Base-by-base conservation (phyloP, 2,329 filamentous ascomycete species). In the Parascedosporium putredinis region DNA sequence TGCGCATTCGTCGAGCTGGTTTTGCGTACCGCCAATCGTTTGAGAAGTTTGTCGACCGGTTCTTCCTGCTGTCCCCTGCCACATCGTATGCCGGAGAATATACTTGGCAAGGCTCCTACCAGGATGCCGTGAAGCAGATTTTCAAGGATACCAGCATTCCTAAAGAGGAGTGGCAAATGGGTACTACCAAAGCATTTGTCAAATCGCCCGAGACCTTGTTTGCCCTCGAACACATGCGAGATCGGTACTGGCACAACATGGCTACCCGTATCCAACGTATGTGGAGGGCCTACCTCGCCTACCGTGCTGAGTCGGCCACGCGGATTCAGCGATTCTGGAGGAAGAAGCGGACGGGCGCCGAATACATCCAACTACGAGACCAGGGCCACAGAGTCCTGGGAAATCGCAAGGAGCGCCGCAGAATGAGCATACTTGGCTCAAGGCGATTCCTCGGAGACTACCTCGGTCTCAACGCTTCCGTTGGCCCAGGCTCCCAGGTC, bases 171-270 rank as follows among this genome's bases (percentile, higher is more conserved):
- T 97, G 88, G 75, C 93, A 98, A 67, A 86, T 98, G 76, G 93
- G 93, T 69, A 86, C 93, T 4, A 91, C 87, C 1, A 98, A 97
- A 68, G 91, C 89, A 3, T 98, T 98, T 61, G 95, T 98, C 72
- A 97, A 98, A 68, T 90, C 93, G 0, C 93, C 93, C 0, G 93
- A 98, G 67, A 98, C 93, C 0, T 72, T 98, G 2, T 98, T 98
- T 62, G 93, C 93, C 2, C 73, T 98, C 9, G 93, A 98, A 67
- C 90, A 94, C 51, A 97, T 98, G 91, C 81, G 93, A 62, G 93
- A 98, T 64, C 78, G 88, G 51, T 98, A 97, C 68, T 97, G 91
- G 91, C 91, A 97, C 67, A 98, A 97, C 69, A 97, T 98, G 93
- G 93, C 93, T 3, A 95, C 91, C 53, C 82, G 93, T 52, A 97